Evolutionary conservation across 1,284 basidiomycete genomes (phyloP), one percentile per base, ranked within the genome.

Genomic region (Microbotryomycetes sp.): DNA sequence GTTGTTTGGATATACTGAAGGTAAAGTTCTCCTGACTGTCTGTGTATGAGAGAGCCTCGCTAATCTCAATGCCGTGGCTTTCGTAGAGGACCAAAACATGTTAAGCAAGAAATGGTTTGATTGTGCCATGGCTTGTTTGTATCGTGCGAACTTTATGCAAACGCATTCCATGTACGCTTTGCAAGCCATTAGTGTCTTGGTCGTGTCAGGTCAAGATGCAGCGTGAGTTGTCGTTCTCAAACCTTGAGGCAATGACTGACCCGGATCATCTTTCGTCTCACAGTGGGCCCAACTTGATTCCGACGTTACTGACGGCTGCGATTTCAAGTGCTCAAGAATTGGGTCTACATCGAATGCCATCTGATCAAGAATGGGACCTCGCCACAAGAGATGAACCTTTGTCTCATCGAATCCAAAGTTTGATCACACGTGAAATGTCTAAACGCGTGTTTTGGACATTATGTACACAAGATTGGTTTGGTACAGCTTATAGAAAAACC

Each of bases 321-420:
- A 58, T 68, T 22, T 66, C 67, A 15, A 60, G 63, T 52, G 67
- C 64, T 9, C 67, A 68, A 23, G 64, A 66, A 23, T 51, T 66
- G 26, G 62, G 62, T 7, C 54, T 68, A 12, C 62, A 64, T n/a
- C 64, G 64, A 15, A 57, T 66, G 19, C 30, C 49, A 1, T 26
- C 59, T 2, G 62, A 64, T 58, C 57, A 52, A 15, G 48, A 53
- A 22, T 66, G 62, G 62, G 62, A 63, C 42, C 56, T 56, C 14
- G 29, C 50, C 30, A 48, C 54, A n/a, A 48, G 42, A 0, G 36
- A 64, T 49, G 52, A 19, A 9, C 56, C 19, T 48, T 46, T 22
- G 59, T 53, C n/a, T 5, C 29, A 53, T 1, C 45, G 62, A 1
- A 54, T 60, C 16, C 58, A 62, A 46, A 7, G 52, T 6, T 54